These are phyloP conservation scores for Pulveroboletus sp. DNA, from an alignment of 768 basidiomycete genomes.

Conservation along the genomic window DNA sequence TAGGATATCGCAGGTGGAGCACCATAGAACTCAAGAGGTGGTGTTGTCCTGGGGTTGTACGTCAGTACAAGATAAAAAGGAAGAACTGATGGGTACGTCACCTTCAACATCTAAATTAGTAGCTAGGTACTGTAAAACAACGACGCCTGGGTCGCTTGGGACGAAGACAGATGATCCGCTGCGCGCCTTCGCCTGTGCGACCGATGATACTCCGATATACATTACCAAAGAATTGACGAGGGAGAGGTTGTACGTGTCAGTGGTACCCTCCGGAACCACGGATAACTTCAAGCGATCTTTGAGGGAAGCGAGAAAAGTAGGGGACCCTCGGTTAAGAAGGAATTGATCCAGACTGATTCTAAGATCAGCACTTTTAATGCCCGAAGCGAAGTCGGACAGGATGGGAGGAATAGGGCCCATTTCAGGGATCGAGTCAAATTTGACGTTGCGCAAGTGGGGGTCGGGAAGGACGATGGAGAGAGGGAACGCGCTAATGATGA, in stretches of 20 bases:
- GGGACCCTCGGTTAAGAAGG: slow-evolving; percentile 71
- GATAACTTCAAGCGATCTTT: slow-evolving; percentile 70
- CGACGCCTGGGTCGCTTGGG: slow-evolving; percentile 78
- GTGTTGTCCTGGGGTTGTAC: slow-evolving; percentile 73
- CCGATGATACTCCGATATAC: slow-evolving; percentile 92
- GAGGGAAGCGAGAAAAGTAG: slow-evolving; percentile 71
- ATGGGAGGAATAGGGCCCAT: slow-evolving; percentile 92
- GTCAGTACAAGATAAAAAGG: background rate
- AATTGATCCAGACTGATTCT: slow-evolving; percentile 80
- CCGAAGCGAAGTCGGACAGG: slow-evolving; percentile 85
- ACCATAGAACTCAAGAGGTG: slow-evolving; percentile 91
- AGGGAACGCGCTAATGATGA: slow-evolving; percentile 95
- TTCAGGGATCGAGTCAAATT: slow-evolving; percentile 77
- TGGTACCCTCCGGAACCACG: slow-evolving; percentile 40
- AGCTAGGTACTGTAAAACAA: slow-evolving; percentile 79
- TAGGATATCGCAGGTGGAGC: slow-evolving; percentile 94
- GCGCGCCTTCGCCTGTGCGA: slow-evolving; percentile 83
- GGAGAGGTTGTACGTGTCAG: slow-evolving; percentile 79
- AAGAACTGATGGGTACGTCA: slow-evolving; percentile 33
- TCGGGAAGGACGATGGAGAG: slow-evolving; percentile 77
- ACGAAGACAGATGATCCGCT: slow-evolving; percentile 83
- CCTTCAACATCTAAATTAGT: slow-evolving; percentile 89
- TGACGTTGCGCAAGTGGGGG: slow-evolving; percentile 73
- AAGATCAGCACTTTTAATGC: slow-evolving; percentile 78
- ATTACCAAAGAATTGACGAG: slow-evolving; percentile 93